phyloP scores from a whole-genome alignment of 371 early-diverging fungal species.

The Gilbertella persicaria region DNA sequence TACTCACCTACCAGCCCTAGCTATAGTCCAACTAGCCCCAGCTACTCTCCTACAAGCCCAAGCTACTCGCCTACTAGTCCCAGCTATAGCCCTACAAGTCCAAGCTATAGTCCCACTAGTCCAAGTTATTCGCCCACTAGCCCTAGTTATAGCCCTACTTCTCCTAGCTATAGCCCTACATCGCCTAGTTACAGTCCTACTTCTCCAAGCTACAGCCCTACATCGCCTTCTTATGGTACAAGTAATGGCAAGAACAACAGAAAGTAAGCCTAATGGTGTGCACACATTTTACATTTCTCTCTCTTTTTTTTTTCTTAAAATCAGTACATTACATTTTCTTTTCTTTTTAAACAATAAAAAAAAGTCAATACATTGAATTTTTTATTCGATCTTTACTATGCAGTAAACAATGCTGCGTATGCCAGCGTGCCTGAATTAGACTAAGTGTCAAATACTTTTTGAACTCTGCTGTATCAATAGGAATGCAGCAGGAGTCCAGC shows the following conservation, averaged over 20 bases:
- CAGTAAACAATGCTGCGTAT: too few relatives aligned
- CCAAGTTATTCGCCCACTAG: slow-evolving; percentile 61
- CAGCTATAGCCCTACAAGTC: slow-evolving; percentile 74
- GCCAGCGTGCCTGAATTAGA: too few relatives aligned
- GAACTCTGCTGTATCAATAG: too few relatives aligned
- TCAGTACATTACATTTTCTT: too few relatives aligned
- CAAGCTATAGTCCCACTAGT: slow-evolving; percentile 49
- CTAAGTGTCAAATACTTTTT: too few relatives aligned
- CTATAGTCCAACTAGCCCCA: slow-evolving; percentile 78
- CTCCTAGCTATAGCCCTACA: slow-evolving; percentile 77
- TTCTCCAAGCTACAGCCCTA: slow-evolving; percentile 70
- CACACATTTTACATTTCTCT: neutral
- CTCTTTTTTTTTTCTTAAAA: too few relatives aligned
- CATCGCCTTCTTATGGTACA: slow-evolving; percentile 16
- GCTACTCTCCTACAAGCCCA: slow-evolving; percentile 74
- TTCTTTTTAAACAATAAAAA: too few relatives aligned
- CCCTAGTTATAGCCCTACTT: slow-evolving; percentile 62
- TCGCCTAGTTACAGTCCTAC: slow-evolving; percentile 84
- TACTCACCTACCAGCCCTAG: slow-evolving; percentile 70
- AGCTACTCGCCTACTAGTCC: slow-evolving; percentile 75
- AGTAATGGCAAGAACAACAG: neutral
- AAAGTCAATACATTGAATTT: too few relatives aligned
- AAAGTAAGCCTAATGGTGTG: neutral
- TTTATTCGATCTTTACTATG: too few relatives aligned
- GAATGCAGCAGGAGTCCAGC: too few relatives aligned